Percentiles rank a stretch among this genome's conserved stretches.
These are phyloP conservation scores for Neofusicoccum parvum DNA, from an alignment of 2,329 filamentous ascomycete genomes.

Conservation along the genomic window DNA sequence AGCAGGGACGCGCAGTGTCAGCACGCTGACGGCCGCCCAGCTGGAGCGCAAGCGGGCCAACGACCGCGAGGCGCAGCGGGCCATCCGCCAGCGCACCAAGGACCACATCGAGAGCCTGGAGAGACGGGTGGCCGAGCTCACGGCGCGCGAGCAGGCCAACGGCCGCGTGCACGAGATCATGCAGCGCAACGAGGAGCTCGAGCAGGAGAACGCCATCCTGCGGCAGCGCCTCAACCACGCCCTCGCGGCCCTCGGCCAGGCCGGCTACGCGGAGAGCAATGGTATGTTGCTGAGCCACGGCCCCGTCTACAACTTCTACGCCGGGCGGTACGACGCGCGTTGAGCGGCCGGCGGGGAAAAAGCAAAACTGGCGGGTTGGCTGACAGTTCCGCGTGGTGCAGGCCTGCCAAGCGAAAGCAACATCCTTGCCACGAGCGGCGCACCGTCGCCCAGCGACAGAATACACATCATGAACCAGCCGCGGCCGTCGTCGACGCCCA, in stretches of 20 bases:
- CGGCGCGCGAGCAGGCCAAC: slow-evolving; percentile 48
- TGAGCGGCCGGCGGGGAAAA: slow-evolving; percentile 12
- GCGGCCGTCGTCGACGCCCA: slow-evolving; percentile 40
- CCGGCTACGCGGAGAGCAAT: slow-evolving; percentile 34
- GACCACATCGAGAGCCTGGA: slow-evolving; percentile 62
- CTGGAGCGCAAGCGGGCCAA: slow-evolving; percentile 63
- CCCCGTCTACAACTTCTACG: not conserved
- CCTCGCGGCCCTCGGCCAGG: slow-evolving; percentile 41
- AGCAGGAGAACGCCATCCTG: slow-evolving; percentile 57
- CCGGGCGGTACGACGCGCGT: slow-evolving; percentile 8
- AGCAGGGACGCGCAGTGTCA: slow-evolving; percentile 60
- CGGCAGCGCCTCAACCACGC: slow-evolving; percentile 52
- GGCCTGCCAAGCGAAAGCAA: slow-evolving; percentile 22
- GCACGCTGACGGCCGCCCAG: slow-evolving; percentile 59
- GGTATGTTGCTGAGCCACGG: slow-evolving; percentile 34
- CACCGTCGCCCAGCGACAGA: slow-evolving; percentile 42
- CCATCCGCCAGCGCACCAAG: slow-evolving; percentile 61
- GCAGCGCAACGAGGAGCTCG: slow-evolving; percentile 56
- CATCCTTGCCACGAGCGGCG: slow-evolving; percentile 32
- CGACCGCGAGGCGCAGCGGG: slow-evolving; percentile 62
- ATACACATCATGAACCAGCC: slow-evolving; percentile 43
- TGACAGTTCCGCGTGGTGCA: slow-evolving; percentile 18
- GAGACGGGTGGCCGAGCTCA: slow-evolving; percentile 55
- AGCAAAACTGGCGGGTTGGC: slow-evolving; percentile 16
- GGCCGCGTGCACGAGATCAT: slow-evolving; percentile 54